These are phyloP conservation scores for Aspergillus proliferans DNA, from an alignment of 2,329 filamentous ascomycete species.

Conservation along the genomic window DNA sequence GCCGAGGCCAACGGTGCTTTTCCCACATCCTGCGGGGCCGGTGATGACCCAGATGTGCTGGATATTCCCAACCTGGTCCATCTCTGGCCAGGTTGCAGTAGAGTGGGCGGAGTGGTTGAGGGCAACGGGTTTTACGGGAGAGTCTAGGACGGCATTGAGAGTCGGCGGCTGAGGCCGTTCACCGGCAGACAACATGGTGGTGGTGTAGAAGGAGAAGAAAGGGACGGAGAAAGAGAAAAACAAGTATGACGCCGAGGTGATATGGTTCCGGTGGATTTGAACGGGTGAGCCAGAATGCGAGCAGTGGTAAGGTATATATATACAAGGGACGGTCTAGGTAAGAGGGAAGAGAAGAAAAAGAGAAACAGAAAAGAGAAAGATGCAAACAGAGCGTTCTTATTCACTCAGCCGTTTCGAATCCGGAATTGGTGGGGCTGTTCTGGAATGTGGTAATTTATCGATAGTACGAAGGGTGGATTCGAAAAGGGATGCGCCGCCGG, in stretches of 20 bases:
- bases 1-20: constrained; percentile 66
- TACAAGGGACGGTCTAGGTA: neutral
- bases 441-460: neutral
- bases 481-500: constrained; percentile 13
- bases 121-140: constrained; percentile 15
- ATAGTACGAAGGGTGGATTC: neutral
- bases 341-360: constrained; percentile 1
- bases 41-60: constrained; percentile 78
- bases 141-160: constrained; percentile 16
- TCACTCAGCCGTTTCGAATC: neutral
- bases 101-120: constrained; percentile 12
- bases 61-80: constrained; percentile 11
- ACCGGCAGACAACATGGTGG: constrained; percentile 38
- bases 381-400: neutral
- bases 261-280: neutral
- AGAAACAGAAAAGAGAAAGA: neutral
- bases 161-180: constrained; percentile 24
- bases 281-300: neutral
- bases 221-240: neutral
- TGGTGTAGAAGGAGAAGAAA: constrained; percentile 4
- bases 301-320: neutral
- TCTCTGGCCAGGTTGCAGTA: constrained; percentile 11
- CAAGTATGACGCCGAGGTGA: constrained; percentile 14
- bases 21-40: constrained; percentile 72
- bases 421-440: neutral